A percentile compares a stretch with the other conserved stretches of the same genome.
These are phyloP conservation scores for Aspergillus tamarii DNA, from an alignment of 2,329 filamentous ascomycete species.

Conservation along the genomic window DNA sequence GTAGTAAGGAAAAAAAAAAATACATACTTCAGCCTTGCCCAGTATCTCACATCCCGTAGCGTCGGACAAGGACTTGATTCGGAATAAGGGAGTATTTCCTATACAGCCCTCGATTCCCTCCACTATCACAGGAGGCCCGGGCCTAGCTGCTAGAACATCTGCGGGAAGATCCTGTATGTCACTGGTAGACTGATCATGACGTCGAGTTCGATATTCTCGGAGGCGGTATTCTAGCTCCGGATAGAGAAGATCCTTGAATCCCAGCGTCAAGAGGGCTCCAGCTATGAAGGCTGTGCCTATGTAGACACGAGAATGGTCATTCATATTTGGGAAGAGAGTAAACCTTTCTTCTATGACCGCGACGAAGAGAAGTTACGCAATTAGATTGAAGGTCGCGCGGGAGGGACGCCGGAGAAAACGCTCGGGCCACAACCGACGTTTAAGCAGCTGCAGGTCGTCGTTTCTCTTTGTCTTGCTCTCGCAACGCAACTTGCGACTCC, in stretches of 20 bases:
- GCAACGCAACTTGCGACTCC: constrained; percentile 4
- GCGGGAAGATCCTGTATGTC: constrained; percentile 7
- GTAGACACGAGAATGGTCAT: constrained; percentile 51
- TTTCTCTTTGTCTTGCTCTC: constrained; percentile 20
- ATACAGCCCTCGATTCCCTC: constrained; percentile 90
- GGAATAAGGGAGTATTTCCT: constrained; percentile 87
- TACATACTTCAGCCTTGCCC: constrained; percentile 77
- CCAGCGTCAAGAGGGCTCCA: constrained; percentile 74
- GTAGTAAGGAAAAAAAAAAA: too few species aligned
- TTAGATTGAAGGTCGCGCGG: constrained; percentile 2
- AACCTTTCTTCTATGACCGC: background rate
- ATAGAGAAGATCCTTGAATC: constrained; percentile 78
- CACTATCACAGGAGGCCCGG: constrained; percentile 56
- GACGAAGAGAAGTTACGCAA: background rate
- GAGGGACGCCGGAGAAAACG: constrained; percentile 30
- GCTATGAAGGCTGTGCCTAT: constrained; percentile 74
- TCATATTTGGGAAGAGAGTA: constrained; percentile 28
- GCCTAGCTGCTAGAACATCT: constrained; percentile 27
- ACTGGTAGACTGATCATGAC: constrained; percentile 26
- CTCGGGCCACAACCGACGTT: constrained; percentile 38
- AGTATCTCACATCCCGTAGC: constrained; percentile 88
- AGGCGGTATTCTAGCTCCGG: constrained; percentile 71
- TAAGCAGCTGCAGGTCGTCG: constrained; percentile 10
- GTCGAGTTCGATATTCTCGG: constrained; percentile 43
- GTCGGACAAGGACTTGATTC: constrained; percentile 80